phyloP scores from a whole-genome alignment of 306 rosid genomes.

The Geum urbanum region DNA sequence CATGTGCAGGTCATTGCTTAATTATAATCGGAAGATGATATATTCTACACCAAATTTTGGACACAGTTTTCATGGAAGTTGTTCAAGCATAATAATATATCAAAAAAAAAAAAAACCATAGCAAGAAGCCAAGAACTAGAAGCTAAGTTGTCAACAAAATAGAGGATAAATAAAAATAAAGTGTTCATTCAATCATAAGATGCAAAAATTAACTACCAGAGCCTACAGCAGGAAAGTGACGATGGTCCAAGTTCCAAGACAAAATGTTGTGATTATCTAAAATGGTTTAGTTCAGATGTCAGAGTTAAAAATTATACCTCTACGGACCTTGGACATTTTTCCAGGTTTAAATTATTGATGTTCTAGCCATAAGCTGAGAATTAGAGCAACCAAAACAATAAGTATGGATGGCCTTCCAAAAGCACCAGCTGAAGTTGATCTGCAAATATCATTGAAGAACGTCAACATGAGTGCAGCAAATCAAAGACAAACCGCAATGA shows the following conservation, averaged over 20 bases:
- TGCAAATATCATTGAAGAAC: constrained; percentile 23
- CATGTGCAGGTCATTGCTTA: no score
- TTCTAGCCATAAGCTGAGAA: constrained; percentile 26
- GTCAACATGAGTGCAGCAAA: background rate
- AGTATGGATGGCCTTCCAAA: constrained; percentile 35
- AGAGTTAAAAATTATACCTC: constrained; percentile 35
- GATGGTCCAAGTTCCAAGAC: background rate
- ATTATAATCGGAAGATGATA: no score
- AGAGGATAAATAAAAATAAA: background rate
- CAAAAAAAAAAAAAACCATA: background rate
- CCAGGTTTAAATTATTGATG: constrained; percentile 9
- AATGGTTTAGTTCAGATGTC: background rate
- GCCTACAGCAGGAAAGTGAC: background rate
- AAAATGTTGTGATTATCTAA: background rate
- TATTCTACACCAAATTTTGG: no score
- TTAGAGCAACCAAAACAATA: constrained; percentile 34
- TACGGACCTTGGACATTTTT: background rate
- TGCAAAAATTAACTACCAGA: background rate
- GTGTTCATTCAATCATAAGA: background rate
- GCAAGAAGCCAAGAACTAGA: background rate
- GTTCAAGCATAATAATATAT: background rate
- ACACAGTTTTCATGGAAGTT: background rate
- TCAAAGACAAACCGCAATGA: background rate
- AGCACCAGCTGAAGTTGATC: constrained; percentile 70
- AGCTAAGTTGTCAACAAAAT: background rate